Base-by-base conservation (phyloP, 2,329 filamentous ascomycete genomes). In the Davidsoniella eucalypti region DNA sequence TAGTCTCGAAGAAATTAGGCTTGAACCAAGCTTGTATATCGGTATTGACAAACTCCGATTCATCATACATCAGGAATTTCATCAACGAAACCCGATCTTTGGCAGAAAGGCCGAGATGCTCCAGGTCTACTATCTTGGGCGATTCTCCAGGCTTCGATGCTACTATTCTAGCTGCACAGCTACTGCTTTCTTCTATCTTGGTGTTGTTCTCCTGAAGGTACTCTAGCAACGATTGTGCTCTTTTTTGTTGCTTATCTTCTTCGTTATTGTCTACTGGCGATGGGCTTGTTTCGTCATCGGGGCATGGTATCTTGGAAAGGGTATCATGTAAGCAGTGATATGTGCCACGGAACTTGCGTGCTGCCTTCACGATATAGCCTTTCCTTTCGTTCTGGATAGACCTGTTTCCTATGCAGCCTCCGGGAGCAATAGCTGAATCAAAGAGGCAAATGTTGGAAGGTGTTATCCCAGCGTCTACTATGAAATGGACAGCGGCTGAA, bases 331-430 rank as follows among this genome's bases (percentile, higher is more conserved):
- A 57, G 29, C 60, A 63, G 37, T 57, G 56, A 16, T 60, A 64
- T 33, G 62, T 61, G 39, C 58, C 60, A 29, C 60, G 58, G 44
- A 64, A 61, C 54, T 64, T 58, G 16, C 61, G 58, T 18, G 60
- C 64, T 6, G 60, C 61, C 18, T 61, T 62, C 48, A 62, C 62
- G 44, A 65, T 58, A 47, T 64, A 65, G 1, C 64, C 63, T 29
- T 61, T 59, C 25, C 26, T 36, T 40, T 54, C 50, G 9, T 59
- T 55, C 7, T 60, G 56, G 53, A 59, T 58, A 2, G 61, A 58
- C 10, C 56, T 48, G 18, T 58, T 60, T 25, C 58, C 57, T 14
- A 63, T 57, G 6, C 59, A 60, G 18, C 61, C 60, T 16, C 62
- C 62, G 1, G 63, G 56, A 6, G 58, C 47, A 9, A 53, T 52